Evolutionary conservation across 2,329 filamentous ascomycete genomes (phyloP).

Genomic region (Stagonosporopsis rhizophila): DNA sequence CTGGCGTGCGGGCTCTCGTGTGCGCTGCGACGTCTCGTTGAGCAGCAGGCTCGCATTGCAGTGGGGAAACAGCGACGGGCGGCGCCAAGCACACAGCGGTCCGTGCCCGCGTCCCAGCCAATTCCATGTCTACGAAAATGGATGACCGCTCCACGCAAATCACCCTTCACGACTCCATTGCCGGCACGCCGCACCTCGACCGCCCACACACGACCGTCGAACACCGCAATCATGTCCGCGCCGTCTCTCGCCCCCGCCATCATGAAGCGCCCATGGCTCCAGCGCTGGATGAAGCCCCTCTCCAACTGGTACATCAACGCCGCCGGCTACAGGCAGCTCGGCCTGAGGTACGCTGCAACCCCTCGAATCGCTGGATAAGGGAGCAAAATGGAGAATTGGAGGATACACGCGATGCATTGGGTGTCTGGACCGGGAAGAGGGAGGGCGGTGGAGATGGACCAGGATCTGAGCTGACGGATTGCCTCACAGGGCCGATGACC

Average conservation of each 20-base stretch:
- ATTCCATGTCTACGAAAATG: constrained; percentile 14
- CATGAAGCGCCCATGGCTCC: constrained; percentile 84
- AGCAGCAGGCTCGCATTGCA: constrained; percentile 5
- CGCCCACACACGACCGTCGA: constrained; percentile 27
- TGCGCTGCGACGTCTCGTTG: constrained; percentile 17
- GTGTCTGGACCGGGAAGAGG: background rate
- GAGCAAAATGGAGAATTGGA: background rate
- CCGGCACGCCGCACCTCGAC: constrained; percentile 26
- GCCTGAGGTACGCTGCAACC: constrained; percentile 72
- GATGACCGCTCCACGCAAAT: constrained; percentile 1
- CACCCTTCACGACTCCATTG: constrained; percentile 16
- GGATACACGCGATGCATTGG: constrained; percentile 3
- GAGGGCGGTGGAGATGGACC: constrained; percentile 3
- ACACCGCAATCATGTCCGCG: constrained; percentile 66
- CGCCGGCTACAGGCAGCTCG: constrained; percentile 90
- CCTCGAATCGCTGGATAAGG: background rate
- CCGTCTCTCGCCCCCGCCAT: constrained; percentile 78
- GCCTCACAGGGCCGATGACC: constrained; percentile 80
- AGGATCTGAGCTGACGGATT: constrained; percentile 37
- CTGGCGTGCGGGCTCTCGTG: background rate
- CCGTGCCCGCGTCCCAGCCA: constrained; percentile 4
- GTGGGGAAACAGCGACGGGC: constrained; percentile 12
- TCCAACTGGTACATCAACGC: constrained; percentile 89
- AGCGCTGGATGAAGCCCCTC: constrained; percentile 78
- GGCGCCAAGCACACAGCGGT: constrained; percentile 5